Evolutionary conservation across 176 grass and related monocot genomes (phyloP).

Genomic region (Lolium multiflorum): DNA sequence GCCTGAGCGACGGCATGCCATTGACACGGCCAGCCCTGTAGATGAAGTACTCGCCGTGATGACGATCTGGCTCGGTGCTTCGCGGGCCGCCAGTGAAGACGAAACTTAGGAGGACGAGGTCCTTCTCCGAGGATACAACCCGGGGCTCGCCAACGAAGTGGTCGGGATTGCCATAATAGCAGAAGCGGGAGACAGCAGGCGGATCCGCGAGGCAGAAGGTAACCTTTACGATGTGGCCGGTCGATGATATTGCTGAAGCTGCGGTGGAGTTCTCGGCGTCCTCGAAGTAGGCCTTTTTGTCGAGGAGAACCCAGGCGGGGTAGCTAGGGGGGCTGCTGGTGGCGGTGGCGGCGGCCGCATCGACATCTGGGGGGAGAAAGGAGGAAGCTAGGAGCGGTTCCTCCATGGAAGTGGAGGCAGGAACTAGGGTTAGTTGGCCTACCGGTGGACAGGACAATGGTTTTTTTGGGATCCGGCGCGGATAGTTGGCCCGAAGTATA

Average conservation of each 20-base stretch:
- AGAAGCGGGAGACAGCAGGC: neutral
- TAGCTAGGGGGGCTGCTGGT: neutral
- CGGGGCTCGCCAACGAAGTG: neutral
- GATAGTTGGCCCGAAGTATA: no score
- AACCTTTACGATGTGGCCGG: neutral
- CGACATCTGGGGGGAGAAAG: neutral
- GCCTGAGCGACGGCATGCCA: neutral
- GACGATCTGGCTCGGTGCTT: neutral
- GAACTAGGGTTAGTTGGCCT: neutral
- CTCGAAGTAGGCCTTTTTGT: neutral
- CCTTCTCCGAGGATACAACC: neutral
- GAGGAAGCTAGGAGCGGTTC: neutral
- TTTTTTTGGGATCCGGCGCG: no score
- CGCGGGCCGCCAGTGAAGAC: neutral
- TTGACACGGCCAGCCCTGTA: neutral
- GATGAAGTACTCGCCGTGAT: neutral
- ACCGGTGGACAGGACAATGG: no score
- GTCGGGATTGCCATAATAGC: neutral
- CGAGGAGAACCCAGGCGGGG: neutral
- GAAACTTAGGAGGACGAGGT: neutral
- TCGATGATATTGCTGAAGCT: neutral
- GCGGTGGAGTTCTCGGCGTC: neutral
- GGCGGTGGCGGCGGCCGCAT: neutral
- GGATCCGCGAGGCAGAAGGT: neutral
- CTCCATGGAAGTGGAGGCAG: neutral